A percentile compares a stretch with the other conserved stretches of the same genome.
phyloP scores from a whole-genome alignment of 2,329 filamentous ascomycete species.

The Fusarium humuli region DNA sequence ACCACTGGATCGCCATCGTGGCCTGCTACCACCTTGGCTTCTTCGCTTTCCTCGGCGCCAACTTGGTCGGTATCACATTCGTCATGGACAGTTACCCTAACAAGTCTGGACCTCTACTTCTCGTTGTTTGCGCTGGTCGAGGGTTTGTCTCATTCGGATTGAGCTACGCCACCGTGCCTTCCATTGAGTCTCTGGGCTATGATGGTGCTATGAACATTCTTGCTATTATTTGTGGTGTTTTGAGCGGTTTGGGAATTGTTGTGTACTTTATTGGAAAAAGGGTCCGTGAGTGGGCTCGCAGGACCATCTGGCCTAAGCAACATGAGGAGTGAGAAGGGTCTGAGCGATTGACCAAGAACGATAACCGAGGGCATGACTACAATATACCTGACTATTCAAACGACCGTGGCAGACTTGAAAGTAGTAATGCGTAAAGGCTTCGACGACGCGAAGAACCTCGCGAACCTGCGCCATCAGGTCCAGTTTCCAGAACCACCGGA shows the following conservation, averaged over 20 bases:
- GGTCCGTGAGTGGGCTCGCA: constrained; percentile 17
- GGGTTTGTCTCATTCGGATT: not conserved
- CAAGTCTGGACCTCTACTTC: constrained; percentile 3
- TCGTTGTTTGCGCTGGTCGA: constrained; percentile 2
- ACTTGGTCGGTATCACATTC: constrained; percentile 8
- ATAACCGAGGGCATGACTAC: no score
- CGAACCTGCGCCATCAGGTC: no score
- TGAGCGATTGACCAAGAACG: no score
- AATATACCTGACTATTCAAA: no score
- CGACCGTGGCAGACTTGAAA: no score
- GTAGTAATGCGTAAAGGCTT: no score
- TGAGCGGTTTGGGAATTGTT: constrained; percentile 1
- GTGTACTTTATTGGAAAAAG: constrained; percentile 9
- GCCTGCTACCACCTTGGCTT: constrained; percentile 9
- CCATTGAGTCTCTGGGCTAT: not conserved
- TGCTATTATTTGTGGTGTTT: constrained; percentile 4
- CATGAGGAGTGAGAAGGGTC: constrained; percentile 5
- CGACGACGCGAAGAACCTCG: no score
- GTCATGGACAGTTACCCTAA: constrained; percentile 21
- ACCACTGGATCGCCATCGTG: constrained; percentile 14
- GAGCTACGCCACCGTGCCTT: constrained; percentile 13
- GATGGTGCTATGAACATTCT: constrained; percentile 19
- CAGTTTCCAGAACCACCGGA: no score
- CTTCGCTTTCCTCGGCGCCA: constrained; percentile 7
- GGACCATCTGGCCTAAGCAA: constrained; percentile 9